Base-by-base conservation (phyloP, 805 yeast genomes). In the Suhomyces xylopsoci region DNA sequence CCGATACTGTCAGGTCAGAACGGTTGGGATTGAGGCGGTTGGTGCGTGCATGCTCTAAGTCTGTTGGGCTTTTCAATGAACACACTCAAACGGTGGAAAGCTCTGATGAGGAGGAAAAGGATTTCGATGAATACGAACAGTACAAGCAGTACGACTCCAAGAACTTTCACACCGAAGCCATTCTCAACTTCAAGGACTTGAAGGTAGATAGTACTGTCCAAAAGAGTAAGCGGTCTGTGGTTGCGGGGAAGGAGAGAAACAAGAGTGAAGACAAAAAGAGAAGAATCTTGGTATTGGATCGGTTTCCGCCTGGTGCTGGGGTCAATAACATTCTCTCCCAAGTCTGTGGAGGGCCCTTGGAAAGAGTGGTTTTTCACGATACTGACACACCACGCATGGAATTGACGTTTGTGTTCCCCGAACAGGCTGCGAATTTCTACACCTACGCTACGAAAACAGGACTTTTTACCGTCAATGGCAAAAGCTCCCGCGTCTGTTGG, bases 281-380 rank as follows among this genome's bases (percentile, higher is more conserved):
- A 10, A 30, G 49, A 22, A 36, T 22, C 6, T 14, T 47, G 32
- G 49, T 47, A 5, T 17, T 80, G 3, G 62, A 60, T n/a, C 69
- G 74, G 17, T 63, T 82, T 24, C 78, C 82, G 0, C 50, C 60
- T 0, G 60, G 64, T 26, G 74, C 81, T 7, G 83, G 86, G 7
- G 56, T 83, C 7, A 72, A 72, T 20, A 71, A 81, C 38, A 67
- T 87, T 8, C 57, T 88, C 17, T 62, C 81, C 0, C 87, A 82
- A 50, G 70, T 86, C 0, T 71, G 76, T 57, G 92, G 94, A 1
- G 96, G 96, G 0, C 88, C 90, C 0, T 66, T 88, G 48, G 89
- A 85, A 55, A 77, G 74, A 48, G 59, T 85, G 4, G 69, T 65
- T 12, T 58, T 72, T 26, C 62, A 58, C 43, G 62, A 59, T 7